Conservation (phyloP, 1,284 basidiomycete species). For the Paramarasmius palmivorus region DNA sequence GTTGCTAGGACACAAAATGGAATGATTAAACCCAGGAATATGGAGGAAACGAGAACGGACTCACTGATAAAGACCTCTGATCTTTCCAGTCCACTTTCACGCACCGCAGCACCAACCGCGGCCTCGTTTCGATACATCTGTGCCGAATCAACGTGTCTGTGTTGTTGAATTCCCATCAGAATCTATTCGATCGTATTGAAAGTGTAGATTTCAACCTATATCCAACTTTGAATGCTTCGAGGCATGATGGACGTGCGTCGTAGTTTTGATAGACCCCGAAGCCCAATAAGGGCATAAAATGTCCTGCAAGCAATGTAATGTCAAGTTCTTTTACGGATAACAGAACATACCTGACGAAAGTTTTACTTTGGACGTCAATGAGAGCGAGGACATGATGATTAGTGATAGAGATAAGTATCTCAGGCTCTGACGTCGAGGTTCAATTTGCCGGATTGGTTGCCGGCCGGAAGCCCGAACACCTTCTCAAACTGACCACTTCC, state of each 20-base stretch:
- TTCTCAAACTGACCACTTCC: too few relatives aligned
- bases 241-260: conserved; percentile 55
- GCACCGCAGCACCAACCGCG: conserved; percentile 58
- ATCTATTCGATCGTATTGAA: background rate
- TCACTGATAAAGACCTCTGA: conserved; percentile 71
- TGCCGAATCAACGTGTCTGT: conserved; percentile 70
- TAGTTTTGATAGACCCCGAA: conserved; percentile 82
- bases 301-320: conserved; percentile 33
- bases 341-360: conserved; percentile 9
- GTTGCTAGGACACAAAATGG: conserved; percentile 55
- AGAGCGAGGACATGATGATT: conserved; percentile 5
- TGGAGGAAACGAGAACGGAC: conserved; percentile 18
- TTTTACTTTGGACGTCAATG: conserved; percentile 9
- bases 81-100: conserved; percentile 50
- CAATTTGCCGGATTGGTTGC: background rate
- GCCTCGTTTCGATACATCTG: conserved; percentile 77
- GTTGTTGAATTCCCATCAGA: background rate
- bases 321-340: background rate
- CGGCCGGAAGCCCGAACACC: background rate
- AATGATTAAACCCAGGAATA: conserved; percentile 1
- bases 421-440: background rate
- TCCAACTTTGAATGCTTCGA: conserved; percentile 71
- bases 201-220: conserved; percentile 60
- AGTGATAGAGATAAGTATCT: background rate
- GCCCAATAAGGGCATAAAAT: conserved; percentile 73